Evolutionary conservation across 495 filamentous ascomycete genomes (phyloP).

Genomic region (Aspergillus carlsbadensis): DNA sequence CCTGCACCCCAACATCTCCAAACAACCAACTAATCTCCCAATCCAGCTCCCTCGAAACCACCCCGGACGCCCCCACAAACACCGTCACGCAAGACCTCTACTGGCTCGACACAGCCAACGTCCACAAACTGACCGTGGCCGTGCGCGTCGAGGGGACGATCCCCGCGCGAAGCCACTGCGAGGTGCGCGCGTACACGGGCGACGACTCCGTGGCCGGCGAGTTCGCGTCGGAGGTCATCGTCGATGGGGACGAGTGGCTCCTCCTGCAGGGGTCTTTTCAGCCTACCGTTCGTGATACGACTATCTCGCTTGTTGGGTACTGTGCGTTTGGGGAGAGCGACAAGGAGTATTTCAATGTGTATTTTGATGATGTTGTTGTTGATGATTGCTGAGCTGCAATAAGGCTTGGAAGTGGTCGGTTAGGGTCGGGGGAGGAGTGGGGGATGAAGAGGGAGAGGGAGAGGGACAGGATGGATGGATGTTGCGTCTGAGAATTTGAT

Average conservation of each 20-base stretch:
- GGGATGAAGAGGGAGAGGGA: no score
- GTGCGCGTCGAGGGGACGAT: neutral
- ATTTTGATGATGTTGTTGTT: slow-evolving; percentile 1
- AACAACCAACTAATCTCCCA: neutral
- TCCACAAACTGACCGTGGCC: neutral
- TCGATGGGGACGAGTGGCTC: neutral
- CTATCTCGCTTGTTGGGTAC: neutral
- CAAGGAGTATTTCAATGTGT: neutral
- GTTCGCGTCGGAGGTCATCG: neutral
- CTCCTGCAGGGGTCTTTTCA: neutral
- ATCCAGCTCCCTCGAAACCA: neutral
- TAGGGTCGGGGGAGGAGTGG: no score
- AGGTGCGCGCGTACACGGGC: neutral
- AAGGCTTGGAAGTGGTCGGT: no score
- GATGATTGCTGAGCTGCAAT: no score
- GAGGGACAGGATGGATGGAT: no score
- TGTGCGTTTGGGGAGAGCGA: neutral
- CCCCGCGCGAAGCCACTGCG: neutral
- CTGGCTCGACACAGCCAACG: neutral
- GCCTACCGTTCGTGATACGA: neutral
- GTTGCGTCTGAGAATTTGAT: no score
- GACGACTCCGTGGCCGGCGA: neutral
- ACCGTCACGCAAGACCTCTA: neutral
- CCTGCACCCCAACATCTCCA: neutral
- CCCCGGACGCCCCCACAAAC: neutral